Percentiles rank a stretch among this genome's conserved stretches.
phyloP scores from a whole-genome alignment of 176 grass and related monocot genomes.

The Carex myosuroides region DNA sequence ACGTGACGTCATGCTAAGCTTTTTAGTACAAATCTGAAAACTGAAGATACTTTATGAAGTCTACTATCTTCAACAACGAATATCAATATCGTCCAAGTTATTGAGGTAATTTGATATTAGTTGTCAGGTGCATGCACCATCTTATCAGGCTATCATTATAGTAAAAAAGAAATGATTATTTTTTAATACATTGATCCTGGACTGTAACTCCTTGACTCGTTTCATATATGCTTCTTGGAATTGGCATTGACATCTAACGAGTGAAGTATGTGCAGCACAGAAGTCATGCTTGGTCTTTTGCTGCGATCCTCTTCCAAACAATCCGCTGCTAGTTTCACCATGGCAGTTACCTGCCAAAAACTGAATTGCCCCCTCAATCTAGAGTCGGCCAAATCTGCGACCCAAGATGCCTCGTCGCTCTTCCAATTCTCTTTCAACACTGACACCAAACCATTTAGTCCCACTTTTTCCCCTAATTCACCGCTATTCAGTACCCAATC shows the following conservation, averaged over 20 bases:
- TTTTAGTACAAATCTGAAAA: background rate
- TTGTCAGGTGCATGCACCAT: too few relatives aligned
- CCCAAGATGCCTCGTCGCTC: slow-evolving; percentile 6
- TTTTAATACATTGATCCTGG: background rate
- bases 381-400: background rate
- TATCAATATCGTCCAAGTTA: background rate
- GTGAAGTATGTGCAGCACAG: background rate
- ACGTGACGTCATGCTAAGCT: background rate
- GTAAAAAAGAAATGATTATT: too few relatives aligned
- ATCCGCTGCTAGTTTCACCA: background rate
- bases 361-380: slow-evolving; percentile 2
- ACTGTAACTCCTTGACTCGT: background rate
- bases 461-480: background rate
- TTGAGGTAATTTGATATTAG: background rate
- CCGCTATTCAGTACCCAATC: slow-evolving; percentile 7
- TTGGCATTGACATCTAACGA: slow-evolving; percentile 4
- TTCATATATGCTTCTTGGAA: background rate
- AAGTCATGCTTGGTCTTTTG: slow-evolving; percentile 7
- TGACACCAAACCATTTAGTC: background rate
- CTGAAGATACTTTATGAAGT: background rate
- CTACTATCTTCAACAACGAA: background rate
- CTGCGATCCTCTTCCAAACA: slow-evolving; percentile 3
- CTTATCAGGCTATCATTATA: too few relatives aligned
- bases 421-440: background rate
- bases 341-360: slow-evolving; percentile 9